Evolutionary conservation across 2,329 filamentous ascomycete species (phyloP), one percentile per base, ranked within the genome.

Genomic region (Aspergillus oerlinghausenensis): DNA sequence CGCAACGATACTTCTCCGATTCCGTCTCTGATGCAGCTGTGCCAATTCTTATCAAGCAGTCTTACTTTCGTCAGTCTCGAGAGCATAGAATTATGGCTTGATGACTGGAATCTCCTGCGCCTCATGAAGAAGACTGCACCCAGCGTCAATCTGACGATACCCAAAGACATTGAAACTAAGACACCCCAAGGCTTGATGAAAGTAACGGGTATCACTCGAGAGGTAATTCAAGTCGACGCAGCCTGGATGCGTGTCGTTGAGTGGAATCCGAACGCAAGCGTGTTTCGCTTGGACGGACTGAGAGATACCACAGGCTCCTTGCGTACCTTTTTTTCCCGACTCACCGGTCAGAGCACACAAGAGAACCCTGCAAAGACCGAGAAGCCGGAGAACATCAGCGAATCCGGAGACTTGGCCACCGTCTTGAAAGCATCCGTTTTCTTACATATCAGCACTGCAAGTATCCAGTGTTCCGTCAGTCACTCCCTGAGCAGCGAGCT

Each of bases 1-100:
- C 84, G 94, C 68, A 97, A 95, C 70, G 84, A 84, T 29, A 92
- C 89, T 0, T 93, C 92, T 0, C 90, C 92, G 1, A 77, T 97
- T 50, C 94, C 95, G 3, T 90, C 91, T 59, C 78, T 99, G 8
- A 80, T 96, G 26, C 92, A 90, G 1, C 82, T 99, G 54, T 88
- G 89, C 68, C 92, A 97, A 73, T 99, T 99, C 65, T 79, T 99
- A 50, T 90, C 92, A 3, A 97, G 92, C 6, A 97, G 93, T 77
- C 79, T 99, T 72, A 97, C 94, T 0, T 99, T 99, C 76, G 93
- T 99, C 57, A 89, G 91, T 0, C 79, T 99, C 25, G 84, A 96
- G 68, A 84, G 83, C 55, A 90, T 99, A 59, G 92, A 97, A 68
- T 84, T 99, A 57, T 93, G 88, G 82, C 83, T 99, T 53, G 93